Base-by-base conservation (phyloP, 2,329 filamentous ascomycete genomes). In the Ramularia endophylla region DNA sequence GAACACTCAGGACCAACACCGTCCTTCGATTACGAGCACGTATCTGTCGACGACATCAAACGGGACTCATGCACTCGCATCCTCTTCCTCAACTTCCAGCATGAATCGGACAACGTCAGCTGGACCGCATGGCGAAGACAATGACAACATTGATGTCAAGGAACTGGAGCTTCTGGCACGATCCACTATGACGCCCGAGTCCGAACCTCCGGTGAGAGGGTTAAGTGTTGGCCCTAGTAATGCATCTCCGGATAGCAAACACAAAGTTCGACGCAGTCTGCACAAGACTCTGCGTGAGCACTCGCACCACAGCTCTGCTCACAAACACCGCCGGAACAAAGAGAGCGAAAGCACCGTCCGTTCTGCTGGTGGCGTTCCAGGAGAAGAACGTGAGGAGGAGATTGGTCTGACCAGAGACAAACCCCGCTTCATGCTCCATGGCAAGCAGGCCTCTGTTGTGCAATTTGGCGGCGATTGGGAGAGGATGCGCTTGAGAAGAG, bases 381-480 rank as follows among this genome's bases (percentile, higher is more conserved):
- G 32, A 27, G 47, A 50, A 9, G 27, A 18, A 2, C 47, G 50
- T 22, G 47, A 66, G 69, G 84, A 59, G 27, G 84, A 87, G 52
- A 58, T 59, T 16, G 80, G 84, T 8, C 72, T 98, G 9, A 73
- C 84, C 5, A 80, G 92, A 35, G 83, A 84, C 9, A 80, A 85
- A 9, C 87, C 87, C 4, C 94, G 87, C 55, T 98, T 98, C 63
- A 94, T 92, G 3, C 82, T 98, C 3, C 92, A 98, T 58, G 90
- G 92, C 46, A 98, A 97, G 70, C 97, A 98, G 65, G 92, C 92
- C 2, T 95, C 88, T 1, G 86, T 98, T 41, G 87, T 98, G 53
- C 94, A 87, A n/a, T 94, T 98, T 60, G 88, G 89, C 7, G 81
- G 82, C n/a, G 90, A 95, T 54, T 81, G 95, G 69, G 61, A 62